These are phyloP conservation scores for Fraxinus excelsior DNA, from an alignment of 257 asterid genomes.

Conservation along the genomic window DNA sequence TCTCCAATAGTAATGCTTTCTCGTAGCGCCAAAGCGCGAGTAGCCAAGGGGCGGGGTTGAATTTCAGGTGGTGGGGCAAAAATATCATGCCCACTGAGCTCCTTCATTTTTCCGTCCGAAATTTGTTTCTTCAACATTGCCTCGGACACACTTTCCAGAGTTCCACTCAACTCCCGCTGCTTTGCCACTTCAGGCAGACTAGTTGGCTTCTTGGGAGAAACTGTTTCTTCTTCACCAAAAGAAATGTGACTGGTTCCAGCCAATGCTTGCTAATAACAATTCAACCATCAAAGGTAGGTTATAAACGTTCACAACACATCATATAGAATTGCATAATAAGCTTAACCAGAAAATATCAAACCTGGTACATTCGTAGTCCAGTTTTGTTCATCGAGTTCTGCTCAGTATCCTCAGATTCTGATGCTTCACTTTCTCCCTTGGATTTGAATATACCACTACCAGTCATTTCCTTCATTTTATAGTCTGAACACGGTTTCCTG, in stretches of 20 bases:
- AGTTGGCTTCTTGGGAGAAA: constrained; percentile 83
- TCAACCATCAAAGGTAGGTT: neutral
- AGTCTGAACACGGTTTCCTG: constrained; percentile 97
- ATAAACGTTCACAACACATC: neutral
- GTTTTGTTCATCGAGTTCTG: constrained; percentile 63
- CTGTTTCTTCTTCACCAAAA: constrained; percentile 81
- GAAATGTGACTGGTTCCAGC: constrained; percentile 87
- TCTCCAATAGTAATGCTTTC: constrained; percentile 96
- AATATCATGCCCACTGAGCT: constrained; percentile 87
- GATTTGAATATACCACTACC: constrained; percentile 92
- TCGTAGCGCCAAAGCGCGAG: constrained; percentile 85
- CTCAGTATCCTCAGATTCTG: constrained; percentile 62
- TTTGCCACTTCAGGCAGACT: constrained; percentile 88
- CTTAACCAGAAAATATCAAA: neutral
- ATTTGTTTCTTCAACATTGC: constrained; percentile 78
- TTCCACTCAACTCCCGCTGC: constrained; percentile 94
- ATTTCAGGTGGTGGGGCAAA: constrained; percentile 99
- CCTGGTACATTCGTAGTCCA: constrained; percentile 88
- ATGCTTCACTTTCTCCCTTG: constrained; percentile 63
- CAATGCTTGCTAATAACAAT: constrained; percentile 62
- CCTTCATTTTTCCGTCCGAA: constrained; percentile 85
- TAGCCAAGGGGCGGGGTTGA: constrained; percentile 82
- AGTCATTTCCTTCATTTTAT: constrained; percentile 95
- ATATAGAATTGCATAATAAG: neutral
- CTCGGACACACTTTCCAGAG: constrained; percentile 75